These are phyloP conservation scores for Schoenoplectus triqueter DNA, from an alignment of 202 grass and related monocot genomes.

Conservation along the genomic window DNA sequence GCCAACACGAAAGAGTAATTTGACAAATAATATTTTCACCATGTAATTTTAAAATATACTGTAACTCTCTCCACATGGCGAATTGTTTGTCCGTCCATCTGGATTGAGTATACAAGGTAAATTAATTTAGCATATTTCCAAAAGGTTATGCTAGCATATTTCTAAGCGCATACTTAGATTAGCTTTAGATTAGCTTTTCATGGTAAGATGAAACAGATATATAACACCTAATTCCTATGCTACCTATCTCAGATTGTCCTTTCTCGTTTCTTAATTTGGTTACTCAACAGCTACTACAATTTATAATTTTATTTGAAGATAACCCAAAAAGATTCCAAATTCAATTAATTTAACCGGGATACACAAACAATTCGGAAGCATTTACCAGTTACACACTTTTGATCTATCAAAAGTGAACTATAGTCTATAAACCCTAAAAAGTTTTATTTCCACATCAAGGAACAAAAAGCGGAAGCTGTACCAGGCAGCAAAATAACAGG, in stretches of 20 bases:
- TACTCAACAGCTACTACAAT: not conserved
- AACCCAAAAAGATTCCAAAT: not conserved
- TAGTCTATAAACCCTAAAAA: not conserved
- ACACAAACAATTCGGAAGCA: not conserved
- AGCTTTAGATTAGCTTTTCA: no score
- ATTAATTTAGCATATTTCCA: no score
- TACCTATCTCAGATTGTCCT: not conserved
- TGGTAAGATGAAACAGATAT: no score
- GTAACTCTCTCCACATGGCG: no score
- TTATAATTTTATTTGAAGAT: not conserved
- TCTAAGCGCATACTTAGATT: no score
- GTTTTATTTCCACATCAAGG: not conserved
- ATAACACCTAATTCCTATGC: no score
- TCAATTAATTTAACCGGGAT: not conserved
- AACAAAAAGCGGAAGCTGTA: not conserved
- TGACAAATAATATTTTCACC: no score
- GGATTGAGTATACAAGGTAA: no score
- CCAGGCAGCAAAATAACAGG: slow-evolving; percentile 8
- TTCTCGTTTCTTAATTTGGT: not conserved
- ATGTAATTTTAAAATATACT: no score
- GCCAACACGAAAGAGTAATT: no score
- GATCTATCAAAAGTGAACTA: not conserved
- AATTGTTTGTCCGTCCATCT: no score
- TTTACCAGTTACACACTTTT: not conserved
- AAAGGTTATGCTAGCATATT: no score